Conservation (phyloP, 257 asterid species). For the Solanum ossicruentum region DNA sequence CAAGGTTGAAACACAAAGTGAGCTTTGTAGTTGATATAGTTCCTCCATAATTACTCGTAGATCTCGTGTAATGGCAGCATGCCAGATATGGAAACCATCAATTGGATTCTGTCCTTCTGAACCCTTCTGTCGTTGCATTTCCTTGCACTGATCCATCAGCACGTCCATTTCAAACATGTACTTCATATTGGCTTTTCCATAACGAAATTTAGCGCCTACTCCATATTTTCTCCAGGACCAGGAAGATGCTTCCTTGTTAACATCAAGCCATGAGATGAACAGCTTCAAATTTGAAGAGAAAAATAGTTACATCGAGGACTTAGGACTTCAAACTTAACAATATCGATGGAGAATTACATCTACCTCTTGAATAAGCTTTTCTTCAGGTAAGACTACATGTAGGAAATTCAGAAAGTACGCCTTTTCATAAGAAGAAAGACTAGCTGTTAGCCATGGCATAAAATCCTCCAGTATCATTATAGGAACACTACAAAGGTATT, state of each 20-base stretch:
- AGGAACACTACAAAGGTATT: slow-evolving; percentile 72
- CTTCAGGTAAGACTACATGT: slow-evolving; percentile 47
- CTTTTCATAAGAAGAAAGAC: slow-evolving; percentile 47
- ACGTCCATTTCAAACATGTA: not conserved
- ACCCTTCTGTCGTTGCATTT: not conserved
- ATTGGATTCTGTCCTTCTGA: not conserved
- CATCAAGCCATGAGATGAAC: slow-evolving; percentile 58
- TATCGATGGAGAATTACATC: slow-evolving; percentile 1
- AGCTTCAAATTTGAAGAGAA: slow-evolving; percentile 34
- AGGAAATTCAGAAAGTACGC: slow-evolving; percentile 37
- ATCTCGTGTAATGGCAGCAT: not conserved
- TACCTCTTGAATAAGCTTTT: slow-evolving; percentile 67
- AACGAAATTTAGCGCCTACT: not conserved
- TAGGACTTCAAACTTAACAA: not conserved
- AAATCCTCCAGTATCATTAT: slow-evolving; percentile 54
- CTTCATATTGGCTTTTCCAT: not conserved
- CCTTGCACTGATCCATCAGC: not conserved
- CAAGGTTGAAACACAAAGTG: slow-evolving; percentile 33
- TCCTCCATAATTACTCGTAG: slow-evolving; percentile 26
- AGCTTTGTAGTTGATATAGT: slow-evolving; percentile 37
- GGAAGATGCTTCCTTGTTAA: slow-evolving; percentile 23
- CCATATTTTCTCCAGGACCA: slow-evolving; percentile 15
- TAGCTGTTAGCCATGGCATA: slow-evolving; percentile 53
- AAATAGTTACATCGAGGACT: slow-evolving; percentile 8
- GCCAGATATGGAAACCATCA: not conserved